Percentiles rank a stretch among this genome's conserved stretches.
These are phyloP conservation scores for Cenchrus purpureus DNA, from an alignment of 176 grass and related monocot genomes.

Conservation along the genomic window DNA sequence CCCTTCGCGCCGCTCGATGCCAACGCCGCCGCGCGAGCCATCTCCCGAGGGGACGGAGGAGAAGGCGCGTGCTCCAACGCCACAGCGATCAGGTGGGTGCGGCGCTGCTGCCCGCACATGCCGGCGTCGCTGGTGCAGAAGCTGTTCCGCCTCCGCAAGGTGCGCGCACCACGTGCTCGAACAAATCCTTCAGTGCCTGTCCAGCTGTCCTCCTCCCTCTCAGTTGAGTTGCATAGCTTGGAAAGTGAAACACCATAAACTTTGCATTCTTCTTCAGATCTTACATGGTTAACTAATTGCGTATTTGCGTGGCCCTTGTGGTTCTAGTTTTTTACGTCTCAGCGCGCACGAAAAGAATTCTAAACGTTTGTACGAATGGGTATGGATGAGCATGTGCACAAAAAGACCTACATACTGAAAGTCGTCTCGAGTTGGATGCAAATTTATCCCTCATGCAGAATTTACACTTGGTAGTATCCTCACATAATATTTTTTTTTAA, in stretches of 20 bases:
- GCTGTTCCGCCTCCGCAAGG: slow-evolving; percentile 87
- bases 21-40: slow-evolving; percentile 44
- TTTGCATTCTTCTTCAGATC: neutral
- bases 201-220: neutral
- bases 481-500: neutral
- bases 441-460: neutral
- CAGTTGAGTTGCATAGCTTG: neutral
- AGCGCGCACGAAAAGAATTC: neutral
- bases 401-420: neutral
- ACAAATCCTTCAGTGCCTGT: slow-evolving; percentile 32
- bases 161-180: slow-evolving; percentile 44
- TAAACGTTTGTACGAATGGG: neutral
- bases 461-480: neutral
- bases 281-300: neutral
- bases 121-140: slow-evolving; percentile 79
- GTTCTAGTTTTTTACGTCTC: neutral
- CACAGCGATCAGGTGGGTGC: slow-evolving; percentile 77
- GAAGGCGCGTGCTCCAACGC: slow-evolving; percentile 10
- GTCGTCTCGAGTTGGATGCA: neutral
- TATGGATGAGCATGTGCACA: neutral
- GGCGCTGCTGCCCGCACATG: slow-evolving; percentile 76
- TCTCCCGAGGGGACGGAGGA: slow-evolving; percentile 29
- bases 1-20: slow-evolving; percentile 66
- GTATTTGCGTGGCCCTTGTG: neutral
- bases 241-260: neutral